These are phyloP conservation scores for Starmerella bombicola DNA, from an alignment of 805 yeast species.

Conservation along the genomic window DNA sequence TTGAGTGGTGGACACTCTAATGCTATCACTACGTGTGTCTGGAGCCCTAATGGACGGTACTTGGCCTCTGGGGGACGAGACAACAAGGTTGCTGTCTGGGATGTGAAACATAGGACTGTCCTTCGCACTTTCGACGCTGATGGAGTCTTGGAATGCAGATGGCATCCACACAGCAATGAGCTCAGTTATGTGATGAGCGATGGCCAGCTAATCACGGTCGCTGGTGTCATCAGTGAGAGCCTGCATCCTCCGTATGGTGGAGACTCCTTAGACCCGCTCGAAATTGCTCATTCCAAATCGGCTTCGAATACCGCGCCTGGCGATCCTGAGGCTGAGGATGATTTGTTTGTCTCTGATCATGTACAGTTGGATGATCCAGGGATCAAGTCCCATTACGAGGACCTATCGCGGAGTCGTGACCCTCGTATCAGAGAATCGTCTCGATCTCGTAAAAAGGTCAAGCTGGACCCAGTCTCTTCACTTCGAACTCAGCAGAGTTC, in stretches of 20 bases:
- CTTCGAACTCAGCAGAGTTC: slow-evolving; percentile 32
- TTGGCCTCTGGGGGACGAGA: slow-evolving; percentile 42
- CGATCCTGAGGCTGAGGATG: slow-evolving; percentile 24
- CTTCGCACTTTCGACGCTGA: slow-evolving; percentile 29
- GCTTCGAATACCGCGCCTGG: neutral
- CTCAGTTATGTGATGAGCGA: slow-evolving; percentile 26
- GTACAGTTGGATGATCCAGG: slow-evolving; percentile 26
- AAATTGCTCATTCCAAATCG: slow-evolving; percentile 1
- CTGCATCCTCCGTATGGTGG: slow-evolving; percentile 24
- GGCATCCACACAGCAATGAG: slow-evolving; percentile 31
- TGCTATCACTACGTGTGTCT: slow-evolving; percentile 39
- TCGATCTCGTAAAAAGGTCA: neutral
- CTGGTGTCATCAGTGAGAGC: slow-evolving; percentile 10
- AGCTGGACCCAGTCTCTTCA: neutral
- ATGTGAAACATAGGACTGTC: slow-evolving; percentile 29
- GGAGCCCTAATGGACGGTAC: slow-evolving; percentile 50
- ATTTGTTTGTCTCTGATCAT: slow-evolving; percentile 42
- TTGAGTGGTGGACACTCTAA: slow-evolving; percentile 23
- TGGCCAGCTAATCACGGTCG: slow-evolving; percentile 26
- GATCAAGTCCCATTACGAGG: too few species aligned
- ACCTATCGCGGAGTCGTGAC: too few species aligned
- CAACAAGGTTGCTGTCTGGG: slow-evolving; percentile 45
- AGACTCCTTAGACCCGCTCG: slow-evolving; percentile 18
- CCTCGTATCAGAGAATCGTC: too few species aligned
- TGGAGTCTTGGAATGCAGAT: slow-evolving; percentile 25